Conservation (phyloP, 805 yeast genomes). For the Metschnikowia cubensis region DNA sequence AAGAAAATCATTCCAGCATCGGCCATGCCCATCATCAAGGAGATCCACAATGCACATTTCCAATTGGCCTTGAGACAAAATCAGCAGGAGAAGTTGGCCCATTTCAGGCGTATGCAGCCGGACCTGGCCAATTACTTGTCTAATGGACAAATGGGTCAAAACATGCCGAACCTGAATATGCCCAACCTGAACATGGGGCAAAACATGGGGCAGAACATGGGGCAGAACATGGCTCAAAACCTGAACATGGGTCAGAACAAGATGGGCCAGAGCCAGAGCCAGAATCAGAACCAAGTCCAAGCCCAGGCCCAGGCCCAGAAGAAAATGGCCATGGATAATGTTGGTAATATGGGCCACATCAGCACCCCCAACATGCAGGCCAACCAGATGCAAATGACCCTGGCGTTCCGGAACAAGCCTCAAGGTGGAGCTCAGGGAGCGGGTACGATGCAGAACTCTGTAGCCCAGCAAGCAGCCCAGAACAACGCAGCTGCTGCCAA, state of each 20-base stretch:
- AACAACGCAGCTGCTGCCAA: conserved; percentile 5
- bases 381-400: conserved; percentile 11
- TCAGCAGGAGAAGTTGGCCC: conserved; percentile 37
- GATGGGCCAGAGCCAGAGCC: background rate
- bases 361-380: conserved; percentile 9
- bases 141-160: background rate
- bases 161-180: no score
- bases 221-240: background rate
- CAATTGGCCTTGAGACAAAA: conserved; percentile 52
- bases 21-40: conserved; percentile 56
- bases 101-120: conserved; percentile 13
- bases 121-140: background rate
- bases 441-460: conserved; percentile 12
- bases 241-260: conserved; percentile 1
- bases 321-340: conserved; percentile 11
- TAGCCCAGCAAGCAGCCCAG: conserved; percentile 10
- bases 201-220: background rate
- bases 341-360: conserved; percentile 8
- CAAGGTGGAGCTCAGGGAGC: background rate
- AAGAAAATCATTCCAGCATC: conserved; percentile 56
- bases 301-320: conserved; percentile 4
- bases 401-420: conserved; percentile 7
- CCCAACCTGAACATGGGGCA: background rate
- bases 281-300: background rate
- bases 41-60: conserved; percentile 63